Conservation (phyloP, 164 flowering plant species). For the Tetracentron sinense region DNA sequence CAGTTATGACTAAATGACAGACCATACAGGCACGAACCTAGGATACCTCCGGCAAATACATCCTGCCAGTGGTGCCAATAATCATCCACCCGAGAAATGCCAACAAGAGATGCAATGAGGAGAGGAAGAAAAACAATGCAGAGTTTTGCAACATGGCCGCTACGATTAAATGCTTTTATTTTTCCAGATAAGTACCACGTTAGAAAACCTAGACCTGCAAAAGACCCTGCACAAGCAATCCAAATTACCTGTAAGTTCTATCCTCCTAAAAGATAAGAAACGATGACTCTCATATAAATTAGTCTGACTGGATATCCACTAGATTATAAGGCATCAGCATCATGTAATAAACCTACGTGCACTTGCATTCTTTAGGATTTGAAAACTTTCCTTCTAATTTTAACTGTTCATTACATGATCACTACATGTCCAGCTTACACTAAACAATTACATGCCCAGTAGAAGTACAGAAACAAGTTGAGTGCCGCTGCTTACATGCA, state of each 20-base stretch:
- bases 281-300: background rate
- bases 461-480: background rate
- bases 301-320: no score
- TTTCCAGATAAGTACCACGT: conserved; percentile 76
- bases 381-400: no score
- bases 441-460: background rate
- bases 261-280: no score
- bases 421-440: background rate
- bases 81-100: conserved; percentile 77
- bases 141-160: conserved; percentile 76
- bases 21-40: conserved; percentile 45
- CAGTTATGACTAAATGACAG: conserved; percentile 4
- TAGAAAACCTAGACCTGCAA: conserved; percentile 84
- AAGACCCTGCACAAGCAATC: conserved; percentile 56
- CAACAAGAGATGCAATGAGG: conserved; percentile 68
- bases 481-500: conserved; percentile 56
- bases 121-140: conserved; percentile 72
- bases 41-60: conserved; percentile 73
- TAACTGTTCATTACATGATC: background rate
- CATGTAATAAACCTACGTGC: no score
- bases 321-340: no score
- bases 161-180: conserved; percentile 63
- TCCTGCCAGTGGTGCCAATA: conserved; percentile 98
- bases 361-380: no score
- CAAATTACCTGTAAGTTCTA: background rate